These are phyloP conservation scores for Wickerhamiella domercqiae DNA, from an alignment of 805 yeast genomes.

Conservation along the genomic window DNA sequence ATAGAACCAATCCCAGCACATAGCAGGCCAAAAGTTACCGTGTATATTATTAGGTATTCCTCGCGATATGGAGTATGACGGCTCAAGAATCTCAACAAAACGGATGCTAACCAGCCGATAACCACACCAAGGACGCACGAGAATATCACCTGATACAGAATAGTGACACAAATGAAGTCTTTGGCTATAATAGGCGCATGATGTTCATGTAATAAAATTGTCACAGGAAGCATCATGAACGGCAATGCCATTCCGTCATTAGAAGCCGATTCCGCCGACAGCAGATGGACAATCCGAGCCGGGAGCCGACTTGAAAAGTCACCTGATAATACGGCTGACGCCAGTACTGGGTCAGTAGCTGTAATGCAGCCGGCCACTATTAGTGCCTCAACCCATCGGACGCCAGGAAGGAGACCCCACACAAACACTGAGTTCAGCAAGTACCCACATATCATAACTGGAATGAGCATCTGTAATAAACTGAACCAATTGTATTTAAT, in stretches of 20 bases:
- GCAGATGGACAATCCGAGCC: conserved; percentile 42
- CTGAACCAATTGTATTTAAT: conserved; percentile 44
- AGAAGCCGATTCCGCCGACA: conserved; percentile 60
- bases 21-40: conserved; percentile 42
- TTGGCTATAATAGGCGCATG: conserved; percentile 39
- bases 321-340: conserved; percentile 42
- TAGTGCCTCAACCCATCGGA: conserved; percentile 39
- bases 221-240: conserved; percentile 45
- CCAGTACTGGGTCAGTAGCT: conserved; percentile 55
- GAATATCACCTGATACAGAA: conserved; percentile 36
- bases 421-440: conserved; percentile 45
- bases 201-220: conserved; percentile 32
- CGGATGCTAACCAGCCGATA: conserved; percentile 37
- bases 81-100: conserved; percentile 35
- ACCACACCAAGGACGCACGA: conserved; percentile 39
- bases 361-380: conserved; percentile 57
- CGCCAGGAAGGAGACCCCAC: conserved; percentile 44
- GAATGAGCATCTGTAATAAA: conserved; percentile 41
- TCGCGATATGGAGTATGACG: conserved; percentile 7
- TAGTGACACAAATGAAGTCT: conserved; percentile 47
- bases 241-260: conserved; percentile 53
- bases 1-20: conserved; percentile 49
- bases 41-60: conserved; percentile 28
- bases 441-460: conserved; percentile 64
- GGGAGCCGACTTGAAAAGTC: conserved; percentile 50